These are phyloP conservation scores for Cytospora paraplurivora DNA, from an alignment of 2,329 filamentous ascomycete species.

Conservation along the genomic window DNA sequence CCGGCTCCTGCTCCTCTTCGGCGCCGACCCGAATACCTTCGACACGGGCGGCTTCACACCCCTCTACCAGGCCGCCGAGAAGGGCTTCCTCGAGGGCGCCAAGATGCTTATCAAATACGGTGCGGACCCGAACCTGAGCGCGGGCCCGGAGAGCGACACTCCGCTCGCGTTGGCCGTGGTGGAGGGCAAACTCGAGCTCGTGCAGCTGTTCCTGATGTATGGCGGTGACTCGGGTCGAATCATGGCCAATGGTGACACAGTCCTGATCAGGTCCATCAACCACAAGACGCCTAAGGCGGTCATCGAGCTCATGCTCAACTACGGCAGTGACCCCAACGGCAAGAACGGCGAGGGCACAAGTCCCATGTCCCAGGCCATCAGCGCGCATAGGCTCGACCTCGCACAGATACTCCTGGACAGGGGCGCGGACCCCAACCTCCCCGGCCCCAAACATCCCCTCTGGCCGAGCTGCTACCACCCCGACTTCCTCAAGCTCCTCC, in stretches of 20 bases:
- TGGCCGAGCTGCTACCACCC: constrained; percentile 66
- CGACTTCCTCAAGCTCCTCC: constrained; percentile 58
- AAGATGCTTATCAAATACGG: constrained; percentile 66
- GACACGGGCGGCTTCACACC: constrained; percentile 55
- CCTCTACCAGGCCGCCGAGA: constrained; percentile 53
- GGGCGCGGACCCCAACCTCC: constrained; percentile 67
- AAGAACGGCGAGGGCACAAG: constrained; percentile 65
- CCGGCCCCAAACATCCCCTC: constrained; percentile 68
- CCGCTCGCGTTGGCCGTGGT: constrained; percentile 55
- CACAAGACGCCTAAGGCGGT: constrained; percentile 57
- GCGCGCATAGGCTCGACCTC: constrained; percentile 55
- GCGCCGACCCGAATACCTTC: constrained; percentile 56
- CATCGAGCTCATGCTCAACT: constrained; percentile 61
- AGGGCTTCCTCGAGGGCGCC: constrained; percentile 57
- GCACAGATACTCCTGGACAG: constrained; percentile 54
- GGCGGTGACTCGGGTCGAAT: constrained; percentile 59
- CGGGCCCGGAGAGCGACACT: constrained; percentile 54
- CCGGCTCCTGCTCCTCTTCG: constrained; percentile 58
- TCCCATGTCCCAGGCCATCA: constrained; percentile 64
- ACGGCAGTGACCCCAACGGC: constrained; percentile 59
- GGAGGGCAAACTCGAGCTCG: constrained; percentile 57
- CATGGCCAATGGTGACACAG: constrained; percentile 59
- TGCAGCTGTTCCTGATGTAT: constrained; percentile 62
- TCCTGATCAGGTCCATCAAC: constrained; percentile 62
- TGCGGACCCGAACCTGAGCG: constrained; percentile 38